Conservation (phyloP, 192 early-diverging fungal genomes). For the Gryganskiella cystojenkinii region DNA sequence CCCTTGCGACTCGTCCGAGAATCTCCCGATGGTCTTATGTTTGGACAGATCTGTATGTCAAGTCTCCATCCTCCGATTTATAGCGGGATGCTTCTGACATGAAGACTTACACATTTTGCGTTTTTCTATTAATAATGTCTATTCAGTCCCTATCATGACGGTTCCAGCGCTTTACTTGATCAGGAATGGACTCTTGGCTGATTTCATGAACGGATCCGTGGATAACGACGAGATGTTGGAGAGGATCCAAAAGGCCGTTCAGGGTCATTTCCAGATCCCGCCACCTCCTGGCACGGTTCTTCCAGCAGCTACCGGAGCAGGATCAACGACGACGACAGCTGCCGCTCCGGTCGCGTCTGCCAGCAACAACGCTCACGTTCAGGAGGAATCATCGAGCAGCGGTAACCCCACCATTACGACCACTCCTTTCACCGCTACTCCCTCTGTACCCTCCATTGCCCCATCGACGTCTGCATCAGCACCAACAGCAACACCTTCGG, state of each 20-base stretch:
- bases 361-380: not conserved
- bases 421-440: too few relatives aligned
- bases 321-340: not conserved
- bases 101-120: not conserved
- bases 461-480: not conserved
- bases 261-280: constrained; percentile 37
- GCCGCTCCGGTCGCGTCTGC: not conserved
- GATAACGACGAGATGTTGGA: constrained; percentile 37
- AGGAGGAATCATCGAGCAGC: too few relatives aligned
- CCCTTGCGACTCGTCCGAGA: constrained; percentile 27
- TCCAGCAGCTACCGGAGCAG: not conserved
- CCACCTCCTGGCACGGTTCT: constrained; percentile 20
- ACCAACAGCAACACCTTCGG: not conserved
- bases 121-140: not conserved
- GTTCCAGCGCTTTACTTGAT: constrained; percentile 44
- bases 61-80: too few relatives aligned
- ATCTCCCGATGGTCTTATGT: constrained; percentile 42
- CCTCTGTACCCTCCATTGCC: not conserved
- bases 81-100: too few relatives aligned
- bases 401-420: not conserved
- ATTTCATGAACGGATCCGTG: constrained; percentile 46
- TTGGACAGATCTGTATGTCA: constrained; percentile 45
- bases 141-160: constrained; percentile 41
- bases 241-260: constrained; percentile 25
- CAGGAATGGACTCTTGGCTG: constrained; percentile 39